Percentiles rank a stretch among this genome's conserved stretches.
These are phyloP conservation scores for Lecanicillium sp. DNA, from an alignment of 2,329 filamentous ascomycete species.

Conservation along the genomic window DNA sequence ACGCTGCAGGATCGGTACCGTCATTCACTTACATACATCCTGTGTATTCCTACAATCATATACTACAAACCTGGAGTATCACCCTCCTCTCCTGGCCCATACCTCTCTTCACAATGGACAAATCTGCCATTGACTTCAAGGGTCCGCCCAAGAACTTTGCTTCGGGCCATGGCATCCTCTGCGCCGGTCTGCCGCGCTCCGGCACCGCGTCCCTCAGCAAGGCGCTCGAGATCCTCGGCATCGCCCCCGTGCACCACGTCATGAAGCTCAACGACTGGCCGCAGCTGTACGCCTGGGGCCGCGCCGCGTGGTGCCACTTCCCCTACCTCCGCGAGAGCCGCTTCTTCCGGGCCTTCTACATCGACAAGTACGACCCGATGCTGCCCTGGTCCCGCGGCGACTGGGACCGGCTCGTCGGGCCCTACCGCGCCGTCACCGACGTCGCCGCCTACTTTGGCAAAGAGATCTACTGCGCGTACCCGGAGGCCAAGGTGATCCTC, in stretches of 20 bases:
- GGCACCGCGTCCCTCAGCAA: slow-evolving; percentile 9
- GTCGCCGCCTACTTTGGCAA: slow-evolving; percentile 7
- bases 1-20: background rate
- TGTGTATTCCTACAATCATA: no score
- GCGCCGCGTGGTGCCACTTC: slow-evolving; percentile 13
- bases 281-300: slow-evolving; percentile 13
- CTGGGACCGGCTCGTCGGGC: slow-evolving; percentile 13
- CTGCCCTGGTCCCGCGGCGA: slow-evolving; percentile 11
- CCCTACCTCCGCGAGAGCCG: slow-evolving; percentile 10
- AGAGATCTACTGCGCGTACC: slow-evolving; percentile 7
- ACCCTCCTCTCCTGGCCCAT: background rate
- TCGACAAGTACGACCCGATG: slow-evolving; percentile 7
- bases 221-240: slow-evolving; percentile 11
- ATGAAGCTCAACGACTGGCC: slow-evolving; percentile 10
- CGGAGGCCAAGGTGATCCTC: slow-evolving; percentile 9
- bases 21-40: background rate
- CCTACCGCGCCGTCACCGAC: slow-evolving; percentile 10
- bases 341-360: slow-evolving; percentile 11
- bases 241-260: slow-evolving; percentile 11
- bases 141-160: slow-evolving; percentile 12
- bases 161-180: slow-evolving; percentile 12
- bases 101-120: slow-evolving; percentile 1
- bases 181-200: slow-evolving; percentile 12
- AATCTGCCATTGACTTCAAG: background rate
- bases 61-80: no score